A percentile compares a stretch with the other conserved stretches of the same genome.
Conservation (phyloP, 805 yeast species). For the Candida railenensis region DNA sequence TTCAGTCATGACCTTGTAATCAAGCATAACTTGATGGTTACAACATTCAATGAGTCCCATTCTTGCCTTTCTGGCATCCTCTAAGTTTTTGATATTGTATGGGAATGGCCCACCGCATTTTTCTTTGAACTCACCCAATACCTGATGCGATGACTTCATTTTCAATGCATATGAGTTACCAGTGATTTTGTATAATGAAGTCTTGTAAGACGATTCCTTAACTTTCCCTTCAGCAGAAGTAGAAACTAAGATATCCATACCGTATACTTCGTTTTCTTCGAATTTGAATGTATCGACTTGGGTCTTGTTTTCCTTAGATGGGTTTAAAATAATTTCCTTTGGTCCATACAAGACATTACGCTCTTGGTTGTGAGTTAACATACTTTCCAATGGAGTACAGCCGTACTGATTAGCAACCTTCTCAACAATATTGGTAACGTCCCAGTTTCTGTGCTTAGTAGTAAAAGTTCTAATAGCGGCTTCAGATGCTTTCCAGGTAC, state of each 20-base stretch:
- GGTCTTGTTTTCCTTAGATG: constrained; percentile 61
- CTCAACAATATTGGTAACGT: constrained; percentile 65
- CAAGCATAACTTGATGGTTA: constrained; percentile 62
- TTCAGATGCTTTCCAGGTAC: constrained; percentile 78
- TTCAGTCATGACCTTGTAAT: constrained; percentile 68
- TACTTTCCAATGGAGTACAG: constrained; percentile 66
- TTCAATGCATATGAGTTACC: constrained; percentile 67
- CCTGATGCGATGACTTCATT: constrained; percentile 67
- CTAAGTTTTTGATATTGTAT: constrained; percentile 61
- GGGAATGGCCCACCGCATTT: constrained; percentile 66
- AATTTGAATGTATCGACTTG: constrained; percentile 65
- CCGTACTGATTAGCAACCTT: constrained; percentile 60
- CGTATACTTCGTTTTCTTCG: constrained; percentile 75
- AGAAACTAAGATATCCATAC: constrained; percentile 68
- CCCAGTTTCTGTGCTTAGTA: constrained; percentile 72
- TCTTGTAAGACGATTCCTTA: constrained; percentile 54
- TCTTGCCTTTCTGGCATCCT: constrained; percentile 68
- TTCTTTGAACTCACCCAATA: constrained; percentile 64
- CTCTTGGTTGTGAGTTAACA: constrained; percentile 71
- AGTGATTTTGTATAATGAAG: constrained; percentile 71
- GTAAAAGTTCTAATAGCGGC: constrained; percentile 70
- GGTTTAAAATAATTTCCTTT: constrained; percentile 75
- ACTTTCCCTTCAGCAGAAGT: constrained; percentile 68
- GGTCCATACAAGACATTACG: constrained; percentile 69
- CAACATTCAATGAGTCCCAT: constrained; percentile 73